Percentiles rank a stretch among this genome's conserved stretches.
phyloP scores from a whole-genome alignment of 2,329 filamentous ascomycete genomes.

The Fonsecaea erecta region DNA sequence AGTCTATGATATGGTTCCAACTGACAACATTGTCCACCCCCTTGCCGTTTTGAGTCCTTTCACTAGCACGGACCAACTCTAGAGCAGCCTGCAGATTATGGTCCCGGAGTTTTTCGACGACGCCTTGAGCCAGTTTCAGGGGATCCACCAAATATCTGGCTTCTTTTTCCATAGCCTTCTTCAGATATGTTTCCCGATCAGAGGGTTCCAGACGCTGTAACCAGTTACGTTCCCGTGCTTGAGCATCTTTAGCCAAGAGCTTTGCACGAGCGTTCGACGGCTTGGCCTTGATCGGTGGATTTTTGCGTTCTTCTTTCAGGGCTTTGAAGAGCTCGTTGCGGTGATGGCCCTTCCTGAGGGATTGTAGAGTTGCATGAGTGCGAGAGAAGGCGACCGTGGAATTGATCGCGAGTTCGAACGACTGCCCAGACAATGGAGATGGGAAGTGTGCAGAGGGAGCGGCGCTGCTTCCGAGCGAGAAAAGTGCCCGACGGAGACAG shows the following conservation, averaged over 20 bases:
- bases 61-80: constrained; percentile 61
- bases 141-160: constrained; percentile 59
- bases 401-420: constrained; percentile 4
- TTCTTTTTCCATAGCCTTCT: constrained; percentile 26
- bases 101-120: constrained; percentile 64
- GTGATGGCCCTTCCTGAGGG: constrained; percentile 36
- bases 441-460: neutral
- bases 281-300: constrained; percentile 10
- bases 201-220: constrained; percentile 17
- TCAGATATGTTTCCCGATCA: constrained; percentile 15
- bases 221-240: constrained; percentile 33
- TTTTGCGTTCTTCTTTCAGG: constrained; percentile 15
- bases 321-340: constrained; percentile 22
- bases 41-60: constrained; percentile 40
- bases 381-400: constrained; percentile 14
- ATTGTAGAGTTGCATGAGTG: constrained; percentile 33
- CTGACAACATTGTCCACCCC: constrained; percentile 69
- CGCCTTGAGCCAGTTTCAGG: constrained; percentile 70
- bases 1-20: constrained; percentile 85
- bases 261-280: constrained; percentile 18
- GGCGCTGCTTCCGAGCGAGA: constrained; percentile 12
- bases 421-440: neutral
- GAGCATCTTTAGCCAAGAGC: constrained; percentile 20
- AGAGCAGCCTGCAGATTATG: constrained; percentile 70
- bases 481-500: constrained; percentile 33